Conservation (phyloP, 208 protist species). For the Crithidia sp. region DNA sequence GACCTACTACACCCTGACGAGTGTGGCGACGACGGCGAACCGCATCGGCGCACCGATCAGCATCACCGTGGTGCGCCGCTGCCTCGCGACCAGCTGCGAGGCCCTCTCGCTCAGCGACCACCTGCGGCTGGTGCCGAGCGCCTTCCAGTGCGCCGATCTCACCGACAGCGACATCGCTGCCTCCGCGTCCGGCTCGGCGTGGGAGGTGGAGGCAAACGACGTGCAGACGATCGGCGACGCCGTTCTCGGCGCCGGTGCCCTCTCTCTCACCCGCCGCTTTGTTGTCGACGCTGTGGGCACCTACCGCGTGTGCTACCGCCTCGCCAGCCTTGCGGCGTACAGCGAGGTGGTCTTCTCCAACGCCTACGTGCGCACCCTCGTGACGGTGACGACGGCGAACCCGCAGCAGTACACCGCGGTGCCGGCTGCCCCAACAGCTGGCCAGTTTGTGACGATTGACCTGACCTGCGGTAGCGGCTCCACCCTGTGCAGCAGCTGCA, state of each 20-base stretch:
- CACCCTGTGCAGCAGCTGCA: conserved; percentile 66
- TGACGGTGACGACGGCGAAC: conserved; percentile 53
- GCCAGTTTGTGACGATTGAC: conserved; percentile 70
- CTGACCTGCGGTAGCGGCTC: conserved; percentile 42
- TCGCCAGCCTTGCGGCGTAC: conserved; percentile 39
- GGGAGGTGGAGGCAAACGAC: conserved; percentile 9
- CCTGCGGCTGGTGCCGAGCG: conserved; percentile 56
- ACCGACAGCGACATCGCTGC: conserved; percentile 1
- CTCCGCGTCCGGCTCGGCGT: not conserved
- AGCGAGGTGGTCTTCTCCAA: conserved; percentile 59
- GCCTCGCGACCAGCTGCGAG: conserved; percentile 40
- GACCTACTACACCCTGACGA: conserved; percentile 84
- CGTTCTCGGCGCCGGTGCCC: conserved; percentile 29
- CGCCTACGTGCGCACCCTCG: conserved; percentile 26
- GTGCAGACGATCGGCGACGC: conserved; percentile 47
- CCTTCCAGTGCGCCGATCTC: conserved; percentile 44
- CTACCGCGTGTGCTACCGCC: conserved; percentile 87
- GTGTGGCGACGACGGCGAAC: conserved; percentile 39
- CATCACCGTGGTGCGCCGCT: conserved; percentile 62
- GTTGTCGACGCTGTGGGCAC: conserved; percentile 63
- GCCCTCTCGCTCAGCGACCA: conserved; percentile 46
- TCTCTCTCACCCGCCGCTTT: conserved; percentile 52
- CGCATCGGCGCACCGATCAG: conserved; percentile 66
- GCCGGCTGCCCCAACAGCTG: conserved; percentile 59
- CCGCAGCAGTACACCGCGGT: conserved; percentile 43